Percentiles rank a stretch among this genome's conserved stretches.
Evolutionary conservation across 1,284 basidiomycete species (phyloP).

Genomic region (Tilletia indica): DNA sequence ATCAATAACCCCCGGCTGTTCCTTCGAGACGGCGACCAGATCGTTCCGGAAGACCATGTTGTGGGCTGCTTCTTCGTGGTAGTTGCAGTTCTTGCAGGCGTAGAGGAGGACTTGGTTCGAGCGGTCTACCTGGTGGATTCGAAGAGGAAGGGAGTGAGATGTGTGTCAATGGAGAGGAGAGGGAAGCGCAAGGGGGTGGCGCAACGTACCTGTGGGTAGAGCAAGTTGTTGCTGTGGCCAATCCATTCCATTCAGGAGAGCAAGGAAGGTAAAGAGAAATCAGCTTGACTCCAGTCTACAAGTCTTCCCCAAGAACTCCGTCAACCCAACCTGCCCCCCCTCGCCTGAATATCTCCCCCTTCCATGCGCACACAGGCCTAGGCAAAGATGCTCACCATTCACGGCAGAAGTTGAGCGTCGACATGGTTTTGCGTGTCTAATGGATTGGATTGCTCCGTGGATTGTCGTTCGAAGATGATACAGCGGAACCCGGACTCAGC

Average conservation of each 20-base stretch:
- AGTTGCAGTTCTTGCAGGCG: conserved; percentile 86
- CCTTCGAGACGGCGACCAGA: conserved; percentile 83
- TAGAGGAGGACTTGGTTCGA: conserved; percentile 83
- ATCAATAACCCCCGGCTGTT: conserved; percentile 87
- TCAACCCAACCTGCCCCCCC: no score
- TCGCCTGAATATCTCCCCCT: no score
- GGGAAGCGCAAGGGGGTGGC: not conserved
- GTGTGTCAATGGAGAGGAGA: not conserved
- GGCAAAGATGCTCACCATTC: conserved; percentile 39
- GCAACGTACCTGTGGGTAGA: conserved; percentile 69
- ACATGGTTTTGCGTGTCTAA: conserved; percentile 27
- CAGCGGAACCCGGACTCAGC: no score
- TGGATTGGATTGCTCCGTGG: no score
- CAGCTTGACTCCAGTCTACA: no score
- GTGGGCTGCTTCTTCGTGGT: conserved; percentile 80
- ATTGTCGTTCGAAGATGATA: no score
- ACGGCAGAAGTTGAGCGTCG: conserved; percentile 51
- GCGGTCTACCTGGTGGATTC: conserved; percentile 61
- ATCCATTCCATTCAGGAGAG: no score
- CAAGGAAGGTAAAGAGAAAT: no score
- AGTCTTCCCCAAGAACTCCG: no score
- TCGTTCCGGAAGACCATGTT: conserved; percentile 91
- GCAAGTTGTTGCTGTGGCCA: conserved; percentile 71
- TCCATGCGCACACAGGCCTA: not conserved
- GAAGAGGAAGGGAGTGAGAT: not conserved